Percentiles rank a stretch among this genome's conserved stretches.
phyloP scores from a whole-genome alignment of 2,329 filamentous ascomycete genomes.

The Fusarium xylarioides region DNA sequence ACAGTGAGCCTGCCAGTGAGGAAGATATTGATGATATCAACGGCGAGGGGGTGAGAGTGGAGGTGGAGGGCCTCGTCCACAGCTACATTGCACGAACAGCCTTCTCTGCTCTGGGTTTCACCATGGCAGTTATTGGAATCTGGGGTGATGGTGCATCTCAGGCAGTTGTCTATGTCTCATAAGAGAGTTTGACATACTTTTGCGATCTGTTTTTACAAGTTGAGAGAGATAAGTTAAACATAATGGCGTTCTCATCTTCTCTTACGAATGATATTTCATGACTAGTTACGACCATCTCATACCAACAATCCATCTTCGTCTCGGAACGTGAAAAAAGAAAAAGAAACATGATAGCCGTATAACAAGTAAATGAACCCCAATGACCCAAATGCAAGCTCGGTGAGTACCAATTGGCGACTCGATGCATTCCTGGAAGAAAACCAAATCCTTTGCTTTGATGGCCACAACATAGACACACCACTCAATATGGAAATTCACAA shows the following conservation, averaged over 20 bases:
- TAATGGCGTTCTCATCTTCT: conserved; percentile 20
- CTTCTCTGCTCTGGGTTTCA: conserved; percentile 65
- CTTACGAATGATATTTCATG: conserved; percentile 12
- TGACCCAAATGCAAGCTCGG: neutral
- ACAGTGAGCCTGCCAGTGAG: conserved; percentile 59
- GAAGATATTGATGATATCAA: conserved; percentile 65
- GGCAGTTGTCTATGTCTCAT: conserved; percentile 48
- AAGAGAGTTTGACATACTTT: conserved; percentile 4
- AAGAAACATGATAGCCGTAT: neutral
- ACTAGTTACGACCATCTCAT: conserved; percentile 29
- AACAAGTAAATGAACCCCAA: neutral
- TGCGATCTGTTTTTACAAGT: conserved; percentile 10
- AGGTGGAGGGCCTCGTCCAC: conserved; percentile 64
- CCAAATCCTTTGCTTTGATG: neutral
- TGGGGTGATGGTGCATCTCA: conserved; percentile 68
- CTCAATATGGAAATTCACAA: neutral
- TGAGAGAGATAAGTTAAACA: conserved; percentile 30
- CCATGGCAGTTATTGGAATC: conserved; percentile 70
- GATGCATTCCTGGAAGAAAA: neutral
- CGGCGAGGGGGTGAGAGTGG: conserved; percentile 68
- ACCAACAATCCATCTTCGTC: conserved; percentile 14
- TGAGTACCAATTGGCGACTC: neutral
- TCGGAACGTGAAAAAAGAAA: neutral
- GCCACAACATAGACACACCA: neutral
- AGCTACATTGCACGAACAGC: conserved; percentile 64